Evolutionary conservation across 129 eudicot species (phyloP).

Genomic region (sunflower (Helianthus annuus)): HanXRQr2.0-SUNRISE NC_035435.2:156894864-156895363

Average conservation of each 20-base stretch:
- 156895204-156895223: slow-evolving; percentile 79
- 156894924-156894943: neutral
- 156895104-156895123: neutral
- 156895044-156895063: neutral
- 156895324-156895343: slow-evolving; percentile 33
- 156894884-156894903: no score
- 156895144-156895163: slow-evolving; percentile 67
- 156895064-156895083: neutral
- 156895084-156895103: neutral
- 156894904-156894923: no score
- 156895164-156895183: slow-evolving; percentile 65
- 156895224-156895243: slow-evolving; percentile 53
- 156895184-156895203: slow-evolving; percentile 93
- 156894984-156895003: slow-evolving; percentile 74
- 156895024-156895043: slow-evolving; percentile 42
- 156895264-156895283: slow-evolving; percentile 98
- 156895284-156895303: slow-evolving; percentile 48
- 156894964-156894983: slow-evolving; percentile 88
- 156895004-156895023: slow-evolving; percentile 94
- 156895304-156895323: slow-evolving; percentile 21
- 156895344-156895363: slow-evolving; percentile 21
- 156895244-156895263: slow-evolving; percentile 65
- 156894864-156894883: no score
- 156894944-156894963: neutral
- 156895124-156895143: slow-evolving; percentile 89